Conservation (phyloP, 1,284 basidiomycete species). For the Apiotrichum siamense region DNA sequence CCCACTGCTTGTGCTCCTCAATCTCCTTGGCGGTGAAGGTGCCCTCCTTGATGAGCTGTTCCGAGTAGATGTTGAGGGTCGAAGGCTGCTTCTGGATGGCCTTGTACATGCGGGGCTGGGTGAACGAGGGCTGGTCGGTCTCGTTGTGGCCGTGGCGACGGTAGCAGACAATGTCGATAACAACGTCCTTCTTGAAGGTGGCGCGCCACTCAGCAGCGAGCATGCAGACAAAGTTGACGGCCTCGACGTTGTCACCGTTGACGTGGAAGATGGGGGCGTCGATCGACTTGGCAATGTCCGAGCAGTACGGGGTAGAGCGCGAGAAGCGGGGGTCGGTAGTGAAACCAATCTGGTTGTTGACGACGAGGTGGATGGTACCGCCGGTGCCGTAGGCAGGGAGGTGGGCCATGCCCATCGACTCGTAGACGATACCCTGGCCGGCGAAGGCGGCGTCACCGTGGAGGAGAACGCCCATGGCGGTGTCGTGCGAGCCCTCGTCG, state of each 20-base stretch:
- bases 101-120: conserved; percentile 98
- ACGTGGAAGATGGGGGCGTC: conserved; percentile 99
- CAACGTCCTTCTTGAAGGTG: conserved; percentile 98
- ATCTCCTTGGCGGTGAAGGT: conserved; percentile 95
- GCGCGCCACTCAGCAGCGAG: conserved; percentile 97
- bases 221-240: conserved; percentile 96
- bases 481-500: conserved; percentile 67
- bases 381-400: conserved; percentile 94
- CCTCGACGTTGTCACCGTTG: conserved; percentile 97
- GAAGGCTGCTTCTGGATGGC: conserved; percentile 93
- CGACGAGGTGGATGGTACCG: conserved; percentile 95
- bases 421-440: conserved; percentile 97
- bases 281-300: conserved; percentile 97
- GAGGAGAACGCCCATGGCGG: conserved; percentile 88
- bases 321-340: conserved; percentile 97
- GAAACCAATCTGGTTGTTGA: conserved; percentile 99
- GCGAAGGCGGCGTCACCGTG: conserved; percentile 99
- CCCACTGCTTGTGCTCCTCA: conserved; percentile 98
- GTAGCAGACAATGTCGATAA: conserved; percentile 98
- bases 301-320: conserved; percentile 97
- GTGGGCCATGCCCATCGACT: conserved; percentile 98
- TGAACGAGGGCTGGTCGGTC: conserved; percentile 98
- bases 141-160: conserved; percentile 98
- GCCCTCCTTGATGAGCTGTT: conserved; percentile 82
- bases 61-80: conserved; percentile 83